Conservation (phyloP, 2,329 filamentous ascomycete genomes). For the Fusarium albosuccineum region DNA sequence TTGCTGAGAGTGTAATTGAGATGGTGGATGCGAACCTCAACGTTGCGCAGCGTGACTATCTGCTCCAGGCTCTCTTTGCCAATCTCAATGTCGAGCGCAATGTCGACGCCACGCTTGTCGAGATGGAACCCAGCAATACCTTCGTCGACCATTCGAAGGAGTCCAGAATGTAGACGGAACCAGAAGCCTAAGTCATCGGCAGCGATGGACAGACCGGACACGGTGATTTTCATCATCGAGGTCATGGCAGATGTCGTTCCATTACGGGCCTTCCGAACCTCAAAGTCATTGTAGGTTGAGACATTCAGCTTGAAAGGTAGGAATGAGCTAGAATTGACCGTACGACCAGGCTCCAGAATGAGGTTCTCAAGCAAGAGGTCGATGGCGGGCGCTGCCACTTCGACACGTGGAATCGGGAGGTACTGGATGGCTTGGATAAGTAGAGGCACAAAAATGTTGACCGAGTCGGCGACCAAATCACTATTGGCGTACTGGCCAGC, state of each 20-base stretch:
- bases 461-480: conserved; percentile 79
- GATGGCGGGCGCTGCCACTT: conserved; percentile 84
- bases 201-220: conserved; percentile 85
- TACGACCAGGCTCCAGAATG: conserved; percentile 87
- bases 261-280: conserved; percentile 80
- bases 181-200: conserved; percentile 93
- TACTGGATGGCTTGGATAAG: conserved; percentile 84
- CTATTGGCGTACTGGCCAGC: conserved; percentile 73
- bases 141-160: conserved; percentile 82
- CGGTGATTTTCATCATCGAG: conserved; percentile 80
- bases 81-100: conserved; percentile 87
- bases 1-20: conserved; percentile 82
- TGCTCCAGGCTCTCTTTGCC: conserved; percentile 83
- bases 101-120: conserved; percentile 88
- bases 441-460: conserved; percentile 85
- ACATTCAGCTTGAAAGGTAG: conserved; percentile 86
- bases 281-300: conserved; percentile 87
- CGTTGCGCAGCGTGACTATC: conserved; percentile 80
- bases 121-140: conserved; percentile 89
- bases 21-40: conserved; percentile 87
- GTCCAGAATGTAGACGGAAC: conserved; percentile 81
- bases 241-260: conserved; percentile 74
- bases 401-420: conserved; percentile 90
- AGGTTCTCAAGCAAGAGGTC: conserved; percentile 92
- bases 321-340: conserved; percentile 88